Percentiles rank a stretch among this genome's conserved stretches.
Evolutionary conservation across 495 filamentous ascomycete genomes (phyloP).

Genomic region (Terfezia claveryi): DNA sequence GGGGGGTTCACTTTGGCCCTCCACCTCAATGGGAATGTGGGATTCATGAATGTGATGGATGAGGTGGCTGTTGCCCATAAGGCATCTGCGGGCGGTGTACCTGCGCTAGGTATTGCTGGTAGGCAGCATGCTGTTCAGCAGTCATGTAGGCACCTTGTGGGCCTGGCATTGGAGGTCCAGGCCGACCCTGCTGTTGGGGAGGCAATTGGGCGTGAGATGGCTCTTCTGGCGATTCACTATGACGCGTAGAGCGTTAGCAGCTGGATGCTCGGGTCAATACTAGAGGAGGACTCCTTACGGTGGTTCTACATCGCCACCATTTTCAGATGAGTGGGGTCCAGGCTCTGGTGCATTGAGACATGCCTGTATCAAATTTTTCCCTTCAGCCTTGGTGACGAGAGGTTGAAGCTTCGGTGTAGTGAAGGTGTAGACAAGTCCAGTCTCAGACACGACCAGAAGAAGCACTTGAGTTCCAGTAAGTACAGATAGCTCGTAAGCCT

Average conservation of each 20-base stretch:
- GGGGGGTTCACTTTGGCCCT: too few relatives aligned
- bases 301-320: conserved; percentile 50
- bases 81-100: conserved; percentile 9
- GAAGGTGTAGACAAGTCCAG: conserved; percentile 96
- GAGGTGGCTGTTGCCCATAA: not conserved
- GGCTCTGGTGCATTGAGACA: conserved; percentile 95
- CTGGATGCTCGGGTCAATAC: not conserved
- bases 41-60: not conserved
- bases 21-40: too few relatives aligned
- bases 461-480: conserved; percentile 96
- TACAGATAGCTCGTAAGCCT: conserved; percentile 97
- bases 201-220: conserved; percentile 35
- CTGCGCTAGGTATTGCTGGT: conserved; percentile 30
- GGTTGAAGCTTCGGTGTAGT: conserved; percentile 98
- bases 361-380: conserved; percentile 99
- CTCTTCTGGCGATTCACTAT: conserved; percentile 41
- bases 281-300: conserved; percentile 12
- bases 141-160: conserved; percentile 28
- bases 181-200: conserved; percentile 28
- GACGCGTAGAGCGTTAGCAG: not conserved
- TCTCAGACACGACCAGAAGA: conserved; percentile 92
- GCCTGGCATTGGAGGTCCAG: conserved; percentile 27
- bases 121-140: conserved; percentile 30
- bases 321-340: conserved; percentile 50
- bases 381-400: conserved; percentile 94